phyloP scores from a whole-genome alignment of 331 rosid species.

The Quercus lobata region DNA sequence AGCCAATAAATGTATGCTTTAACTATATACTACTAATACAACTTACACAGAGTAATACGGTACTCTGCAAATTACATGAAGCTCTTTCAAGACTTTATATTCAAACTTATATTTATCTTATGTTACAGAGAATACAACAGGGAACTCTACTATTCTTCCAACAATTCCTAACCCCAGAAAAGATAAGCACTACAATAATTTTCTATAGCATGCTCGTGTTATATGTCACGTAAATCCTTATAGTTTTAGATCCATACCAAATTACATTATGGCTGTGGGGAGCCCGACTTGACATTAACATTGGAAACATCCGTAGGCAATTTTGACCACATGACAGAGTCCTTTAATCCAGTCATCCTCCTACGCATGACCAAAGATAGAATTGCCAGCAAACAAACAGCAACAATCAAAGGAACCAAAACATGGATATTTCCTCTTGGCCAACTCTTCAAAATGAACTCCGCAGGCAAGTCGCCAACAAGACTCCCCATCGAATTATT shows the following conservation, averaged over 20 bases:
- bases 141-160: neutral
- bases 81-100: neutral
- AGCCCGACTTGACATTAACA: constrained; percentile 23
- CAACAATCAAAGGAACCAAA: constrained; percentile 54
- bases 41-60: neutral
- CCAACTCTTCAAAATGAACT: constrained; percentile 42
- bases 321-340: constrained; percentile 60
- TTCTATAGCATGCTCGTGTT: neutral
- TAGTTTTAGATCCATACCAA: neutral
- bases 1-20: neutral
- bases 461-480: constrained; percentile 64
- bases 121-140: neutral
- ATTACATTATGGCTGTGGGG: constrained; percentile 12
- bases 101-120: neutral
- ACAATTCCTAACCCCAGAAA: neutral
- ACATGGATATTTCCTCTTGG: constrained; percentile 35
- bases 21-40: neutral
- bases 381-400: constrained; percentile 50
- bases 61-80: neutral
- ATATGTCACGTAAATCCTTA: neutral
- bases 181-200: neutral
- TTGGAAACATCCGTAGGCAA: constrained; percentile 47
- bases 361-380: constrained; percentile 45
- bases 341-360: constrained; percentile 41
- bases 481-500: constrained; percentile 64